These are phyloP conservation scores for Boletus subcaerulescens DNA, from an alignment of 768 basidiomycete genomes.

Conservation along the genomic window DNA sequence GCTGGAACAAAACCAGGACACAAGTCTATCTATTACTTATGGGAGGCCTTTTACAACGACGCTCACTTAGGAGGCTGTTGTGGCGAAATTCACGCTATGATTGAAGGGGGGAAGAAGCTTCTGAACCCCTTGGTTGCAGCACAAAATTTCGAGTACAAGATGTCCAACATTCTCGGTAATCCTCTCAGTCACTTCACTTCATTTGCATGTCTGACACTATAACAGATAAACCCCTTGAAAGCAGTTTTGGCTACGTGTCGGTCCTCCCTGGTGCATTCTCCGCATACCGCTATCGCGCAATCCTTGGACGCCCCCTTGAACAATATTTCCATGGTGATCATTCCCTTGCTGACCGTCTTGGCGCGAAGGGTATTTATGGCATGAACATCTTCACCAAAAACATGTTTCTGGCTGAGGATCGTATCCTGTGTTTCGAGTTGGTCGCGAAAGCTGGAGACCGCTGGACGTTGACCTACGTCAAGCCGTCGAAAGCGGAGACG, in stretches of 20 bases:
- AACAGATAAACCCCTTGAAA: slow-evolving; percentile 88
- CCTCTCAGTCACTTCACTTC: background rate
- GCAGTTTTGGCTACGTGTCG: slow-evolving; percentile 93
- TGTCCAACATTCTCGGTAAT: slow-evolving; percentile 91
- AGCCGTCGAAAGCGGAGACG: slow-evolving; percentile 93
- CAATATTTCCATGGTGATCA: slow-evolving; percentile 89
- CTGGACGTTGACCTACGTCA: slow-evolving; percentile 91
- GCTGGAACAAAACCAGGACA: slow-evolving; percentile 97
- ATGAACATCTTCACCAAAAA: slow-evolving; percentile 99
- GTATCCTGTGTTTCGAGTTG: slow-evolving; percentile 96
- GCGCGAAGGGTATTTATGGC: slow-evolving; percentile 89
- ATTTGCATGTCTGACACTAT: slow-evolving; percentile 7
- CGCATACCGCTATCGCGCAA: slow-evolving; percentile 91
- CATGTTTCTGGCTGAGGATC: slow-evolving; percentile 89
- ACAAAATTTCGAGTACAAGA: slow-evolving; percentile 98
- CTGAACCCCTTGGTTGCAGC: slow-evolving; percentile 91
- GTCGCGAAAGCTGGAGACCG: slow-evolving; percentile 84
- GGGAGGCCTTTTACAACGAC: slow-evolving; percentile 89
- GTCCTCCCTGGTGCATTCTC: slow-evolving; percentile 97
- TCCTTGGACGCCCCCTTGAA: slow-evolving; percentile 81
- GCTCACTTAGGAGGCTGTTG: slow-evolving; percentile 81
- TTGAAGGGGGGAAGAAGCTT: slow-evolving; percentile 87
- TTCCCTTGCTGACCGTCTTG: slow-evolving; percentile 87
- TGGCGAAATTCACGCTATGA: slow-evolving; percentile 97
- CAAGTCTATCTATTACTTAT: slow-evolving; percentile 93